Evolutionary conservation across 805 yeast genomes (phyloP).

Genomic region (Myxozyma geophila): DNA sequence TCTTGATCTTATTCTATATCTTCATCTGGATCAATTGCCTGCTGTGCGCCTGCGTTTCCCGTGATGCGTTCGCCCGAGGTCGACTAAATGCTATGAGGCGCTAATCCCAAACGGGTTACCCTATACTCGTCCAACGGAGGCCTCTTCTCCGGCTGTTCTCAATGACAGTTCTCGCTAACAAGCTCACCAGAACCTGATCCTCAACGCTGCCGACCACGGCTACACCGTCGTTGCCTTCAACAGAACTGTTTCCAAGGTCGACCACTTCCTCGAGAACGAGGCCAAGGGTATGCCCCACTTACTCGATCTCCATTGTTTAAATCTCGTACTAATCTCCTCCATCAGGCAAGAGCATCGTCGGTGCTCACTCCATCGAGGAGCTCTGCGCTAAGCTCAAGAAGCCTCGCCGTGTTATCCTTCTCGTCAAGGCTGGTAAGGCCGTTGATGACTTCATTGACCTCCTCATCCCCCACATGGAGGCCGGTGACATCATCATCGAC

Average conservation of each 20-base stretch:
- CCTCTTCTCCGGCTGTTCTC: conserved; percentile 15
- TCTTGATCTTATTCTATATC: neutral
- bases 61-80: neutral
- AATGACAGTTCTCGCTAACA: neutral
- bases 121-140: neutral
- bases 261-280: conserved; percentile 88
- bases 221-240: conserved; percentile 94
- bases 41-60: no score
- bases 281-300: conserved; percentile 70
- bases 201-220: conserved; percentile 98
- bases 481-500: conserved; percentile 97
- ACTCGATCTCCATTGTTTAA: neutral
- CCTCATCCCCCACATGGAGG: conserved; percentile 86
- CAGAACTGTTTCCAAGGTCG: conserved; percentile 97
- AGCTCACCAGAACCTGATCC: conserved; percentile 70
- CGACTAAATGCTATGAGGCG: neutral
- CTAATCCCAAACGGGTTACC: conserved; percentile 18
- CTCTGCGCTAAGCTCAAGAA: conserved; percentile 85
- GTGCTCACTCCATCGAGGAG: conserved; percentile 92
- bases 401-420: conserved; percentile 92
- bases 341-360: conserved; percentile 75
- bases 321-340: neutral
- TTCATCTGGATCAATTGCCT: neutral
- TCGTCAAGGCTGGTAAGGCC: conserved; percentile 96
- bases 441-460: conserved; percentile 90